phyloP scores from a whole-genome alignment of 1,284 basidiomycete species.

The Earliella scabrosa region DNA sequence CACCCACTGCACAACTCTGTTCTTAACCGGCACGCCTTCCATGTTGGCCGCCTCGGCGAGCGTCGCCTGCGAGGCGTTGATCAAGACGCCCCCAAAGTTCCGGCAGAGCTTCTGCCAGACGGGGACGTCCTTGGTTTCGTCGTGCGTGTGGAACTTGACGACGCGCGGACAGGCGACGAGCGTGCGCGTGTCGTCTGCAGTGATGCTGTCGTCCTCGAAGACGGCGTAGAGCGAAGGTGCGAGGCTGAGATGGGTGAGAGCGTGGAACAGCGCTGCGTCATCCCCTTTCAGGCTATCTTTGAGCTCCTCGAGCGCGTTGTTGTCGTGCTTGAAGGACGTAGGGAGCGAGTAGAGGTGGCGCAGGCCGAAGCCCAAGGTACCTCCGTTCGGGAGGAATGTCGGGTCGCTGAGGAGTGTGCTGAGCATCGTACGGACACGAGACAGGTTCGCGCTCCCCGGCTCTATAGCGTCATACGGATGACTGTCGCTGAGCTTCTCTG shows the following conservation, averaged over 20 bases:
- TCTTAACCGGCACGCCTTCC: neutral
- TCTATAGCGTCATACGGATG: neutral
- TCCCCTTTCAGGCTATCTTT: constrained; percentile 22
- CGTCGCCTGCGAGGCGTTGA: constrained; percentile 6
- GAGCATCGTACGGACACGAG: constrained; percentile 16
- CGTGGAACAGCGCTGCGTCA: constrained; percentile 23
- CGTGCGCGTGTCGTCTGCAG: neutral
- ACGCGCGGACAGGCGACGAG: constrained; percentile 20
- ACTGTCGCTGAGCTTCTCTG: no score
- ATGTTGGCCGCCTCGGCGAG: neutral
- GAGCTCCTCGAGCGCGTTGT: constrained; percentile 7
- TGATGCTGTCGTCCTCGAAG: constrained; percentile 10
- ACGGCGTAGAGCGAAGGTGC: constrained; percentile 13
- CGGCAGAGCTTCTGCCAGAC: constrained; percentile 20
- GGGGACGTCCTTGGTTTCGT: constrained; percentile 9
- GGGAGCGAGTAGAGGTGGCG: constrained; percentile 40
- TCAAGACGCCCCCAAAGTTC: constrained; percentile 10
- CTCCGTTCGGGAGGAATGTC: constrained; percentile 38
- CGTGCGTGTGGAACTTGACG: constrained; percentile 13
- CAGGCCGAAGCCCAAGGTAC: constrained; percentile 42
- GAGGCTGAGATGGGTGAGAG: constrained; percentile 16
- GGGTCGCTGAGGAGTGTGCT: constrained; percentile 29
- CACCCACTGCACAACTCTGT: constrained; percentile 12
- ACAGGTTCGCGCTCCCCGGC: constrained; percentile 4
- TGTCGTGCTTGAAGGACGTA: neutral